Conservation (phyloP, 371 early-diverging fungal genomes). For the Haplosporangium sp. region DNA sequence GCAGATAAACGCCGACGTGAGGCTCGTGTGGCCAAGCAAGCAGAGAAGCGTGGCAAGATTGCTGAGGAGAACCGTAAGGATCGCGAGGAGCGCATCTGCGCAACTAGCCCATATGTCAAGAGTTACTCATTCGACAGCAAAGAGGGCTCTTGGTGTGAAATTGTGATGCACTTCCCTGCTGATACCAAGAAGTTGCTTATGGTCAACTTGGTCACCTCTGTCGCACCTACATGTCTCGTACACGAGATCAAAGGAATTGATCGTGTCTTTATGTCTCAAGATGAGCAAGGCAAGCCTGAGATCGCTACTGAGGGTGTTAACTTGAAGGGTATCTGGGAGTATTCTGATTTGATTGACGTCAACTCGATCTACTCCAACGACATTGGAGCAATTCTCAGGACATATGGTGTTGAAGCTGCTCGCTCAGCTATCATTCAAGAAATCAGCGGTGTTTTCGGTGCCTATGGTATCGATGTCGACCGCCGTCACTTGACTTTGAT, state of each 20-base stretch:
- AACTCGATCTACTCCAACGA: constrained; percentile 96
- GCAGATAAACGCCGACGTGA: constrained; percentile 55
- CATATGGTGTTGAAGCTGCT: constrained; percentile 99
- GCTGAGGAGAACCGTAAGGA: constrained; percentile 56
- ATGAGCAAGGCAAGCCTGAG: constrained; percentile 52
- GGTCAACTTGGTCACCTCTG: constrained; percentile 77
- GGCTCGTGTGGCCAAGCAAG: constrained; percentile 54
- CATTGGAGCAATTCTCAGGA: constrained; percentile 90
- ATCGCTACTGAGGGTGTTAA: constrained; percentile 94
- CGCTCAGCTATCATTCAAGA: constrained; percentile 96
- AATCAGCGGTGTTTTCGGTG: constrained; percentile 96
- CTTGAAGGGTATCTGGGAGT: constrained; percentile 91
- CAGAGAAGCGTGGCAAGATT: constrained; percentile 58
- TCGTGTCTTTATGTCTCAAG: constrained; percentile 57
- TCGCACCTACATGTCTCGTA: constrained; percentile 75
- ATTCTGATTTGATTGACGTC: constrained; percentile 82
- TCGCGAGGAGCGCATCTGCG: constrained; percentile 67
- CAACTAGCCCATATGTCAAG: constrained; percentile 65
- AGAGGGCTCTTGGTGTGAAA: constrained; percentile 83
- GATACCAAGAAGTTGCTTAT: constrained; percentile 94
- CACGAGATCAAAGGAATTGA: constrained; percentile 90
- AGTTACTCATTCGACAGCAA: constrained; percentile 78
- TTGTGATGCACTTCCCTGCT: constrained; percentile 85
- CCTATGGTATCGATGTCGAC: constrained; percentile 98
- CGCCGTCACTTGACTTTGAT: constrained; percentile 96